phyloP scores from a whole-genome alignment of 176 grass and related monocot species.

The Oryza glumipatula region DNA sequence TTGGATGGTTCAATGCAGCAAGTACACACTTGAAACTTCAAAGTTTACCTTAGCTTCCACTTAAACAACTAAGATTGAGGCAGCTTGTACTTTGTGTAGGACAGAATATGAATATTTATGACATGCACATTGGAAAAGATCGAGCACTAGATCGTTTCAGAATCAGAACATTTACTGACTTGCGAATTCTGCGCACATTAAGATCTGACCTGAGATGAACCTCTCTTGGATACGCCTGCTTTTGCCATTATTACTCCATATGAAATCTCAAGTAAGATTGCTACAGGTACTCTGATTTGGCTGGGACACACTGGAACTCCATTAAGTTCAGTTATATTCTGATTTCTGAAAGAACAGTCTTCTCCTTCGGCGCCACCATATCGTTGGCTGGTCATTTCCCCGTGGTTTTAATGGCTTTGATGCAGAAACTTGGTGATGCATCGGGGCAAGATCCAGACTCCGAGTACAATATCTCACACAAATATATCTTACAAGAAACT shows the following conservation, averaged over 20 bases:
- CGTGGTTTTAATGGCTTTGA: too few species aligned
- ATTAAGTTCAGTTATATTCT: background rate
- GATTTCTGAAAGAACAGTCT: background rate
- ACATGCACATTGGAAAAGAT: constrained; percentile 1
- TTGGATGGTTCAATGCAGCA: background rate
- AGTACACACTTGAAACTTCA: background rate
- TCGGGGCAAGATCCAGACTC: too few species aligned
- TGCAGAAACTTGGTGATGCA: too few species aligned
- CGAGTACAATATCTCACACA: too few species aligned
- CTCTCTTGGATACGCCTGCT: background rate
- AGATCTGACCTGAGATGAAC: background rate
- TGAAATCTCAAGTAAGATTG: constrained; percentile 1
- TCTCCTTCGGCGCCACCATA: background rate
- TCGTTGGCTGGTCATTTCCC: too few species aligned
- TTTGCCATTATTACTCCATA: background rate
- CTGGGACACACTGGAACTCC: background rate
- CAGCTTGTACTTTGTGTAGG: background rate
- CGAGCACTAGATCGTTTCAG: background rate
- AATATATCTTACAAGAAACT: too few species aligned
- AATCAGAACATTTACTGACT: constrained; percentile 19
- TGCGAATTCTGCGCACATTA: background rate
- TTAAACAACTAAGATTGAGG: background rate
- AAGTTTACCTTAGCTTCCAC: background rate
- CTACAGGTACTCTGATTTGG: background rate
- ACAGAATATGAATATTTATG: constrained; percentile 14